These are phyloP conservation scores for Boletus vermiculosoides DNA, from an alignment of 768 basidiomycete genomes.

Conservation along the genomic window DNA sequence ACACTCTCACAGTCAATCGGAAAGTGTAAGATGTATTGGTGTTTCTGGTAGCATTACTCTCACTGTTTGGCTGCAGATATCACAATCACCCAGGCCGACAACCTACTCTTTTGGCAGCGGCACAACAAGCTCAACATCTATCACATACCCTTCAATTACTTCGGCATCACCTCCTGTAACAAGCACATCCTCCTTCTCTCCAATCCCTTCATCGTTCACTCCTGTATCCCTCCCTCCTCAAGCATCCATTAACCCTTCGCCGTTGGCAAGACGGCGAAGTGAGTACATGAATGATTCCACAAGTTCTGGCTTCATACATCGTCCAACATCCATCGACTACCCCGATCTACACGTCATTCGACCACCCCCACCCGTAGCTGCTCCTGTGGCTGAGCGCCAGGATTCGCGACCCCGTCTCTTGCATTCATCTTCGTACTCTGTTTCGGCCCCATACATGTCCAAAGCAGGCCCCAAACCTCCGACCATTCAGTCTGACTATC, in stretches of 20 bases:
- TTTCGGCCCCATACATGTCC: slow-evolving; percentile 20
- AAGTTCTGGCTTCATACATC: slow-evolving; percentile 43
- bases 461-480: slow-evolving; percentile 54
- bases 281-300: slow-evolving; percentile 81
- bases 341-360: slow-evolving; percentile 71
- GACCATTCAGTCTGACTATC: slow-evolving; percentile 71
- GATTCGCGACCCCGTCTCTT: slow-evolving; percentile 63
- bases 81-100: slow-evolving; percentile 36
- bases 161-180: slow-evolving; percentile 38
- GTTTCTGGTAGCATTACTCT: slow-evolving; percentile 11
- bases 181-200: slow-evolving; percentile 39
- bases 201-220: slow-evolving; percentile 39
- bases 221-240: slow-evolving; percentile 68
- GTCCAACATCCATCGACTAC: slow-evolving; percentile 68
- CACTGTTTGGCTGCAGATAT: slow-evolving; percentile 28
- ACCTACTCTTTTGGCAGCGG: slow-evolving; percentile 40
- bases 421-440: slow-evolving; percentile 37
- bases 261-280: slow-evolving; percentile 67
- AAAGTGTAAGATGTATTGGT: slow-evolving; percentile 41
- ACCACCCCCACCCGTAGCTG: slow-evolving; percentile 77
- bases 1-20: slow-evolving; percentile 47
- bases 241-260: slow-evolving; percentile 79
- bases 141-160: slow-evolving; percentile 54
- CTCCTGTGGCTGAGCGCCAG: slow-evolving; percentile 69
- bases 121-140: slow-evolving; percentile 37